Base-by-base conservation (phyloP, 1,284 basidiomycete genomes). In the Sporisorium iseilematis-ciliati region DNA sequence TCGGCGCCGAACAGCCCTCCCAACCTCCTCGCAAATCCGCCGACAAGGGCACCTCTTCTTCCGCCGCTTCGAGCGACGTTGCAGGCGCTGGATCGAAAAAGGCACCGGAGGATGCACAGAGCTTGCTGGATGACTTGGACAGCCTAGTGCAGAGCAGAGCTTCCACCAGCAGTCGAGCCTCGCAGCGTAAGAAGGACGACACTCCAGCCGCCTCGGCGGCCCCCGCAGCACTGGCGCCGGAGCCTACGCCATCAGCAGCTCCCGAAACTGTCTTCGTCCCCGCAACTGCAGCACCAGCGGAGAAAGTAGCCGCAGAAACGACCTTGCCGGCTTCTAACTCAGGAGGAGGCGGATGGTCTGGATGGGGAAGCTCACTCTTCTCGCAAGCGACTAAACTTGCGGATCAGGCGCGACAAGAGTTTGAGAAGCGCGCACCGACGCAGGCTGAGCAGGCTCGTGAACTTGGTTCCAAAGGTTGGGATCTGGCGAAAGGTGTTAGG, bases 331-430 rank as follows among this genome's bases (percentile, higher is more conserved):
- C 87, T 0, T 91, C 92, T 3, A 89, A 92, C 0, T 88, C 89
- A 1, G 93, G 92, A 7, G 53, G 50, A 4, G 94, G 93, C 0
- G 91, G 92, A 21, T 92, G 89, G 38, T 92, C 88, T 7, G 92
- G 87, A 11, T 90, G 88, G 49, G 89, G 87, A 72, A 55, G 82
- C 57, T 88, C 89, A 51, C 90, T 89, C 77, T 91, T 90, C 63
- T 75, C 75, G 1, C 74, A 75, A 20, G 84, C 84, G 5, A 77
- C 78, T 18, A 79, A 79, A 48, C 61, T 84, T 25, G 82, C 82
- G 12, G 82, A 82, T n/a, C 82, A 83, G 45, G 83, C 84, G 11
- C 61, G 82, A 33, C 71, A 78, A 25, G 83, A 85, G 57, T 57
- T 85, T 46, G 82, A 82, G 40, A 82, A 82, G 62, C 58, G 82